Evolutionary conservation across 2,329 filamentous ascomycete genomes (phyloP).

Genomic region (Huntiella decipiens): DNA sequence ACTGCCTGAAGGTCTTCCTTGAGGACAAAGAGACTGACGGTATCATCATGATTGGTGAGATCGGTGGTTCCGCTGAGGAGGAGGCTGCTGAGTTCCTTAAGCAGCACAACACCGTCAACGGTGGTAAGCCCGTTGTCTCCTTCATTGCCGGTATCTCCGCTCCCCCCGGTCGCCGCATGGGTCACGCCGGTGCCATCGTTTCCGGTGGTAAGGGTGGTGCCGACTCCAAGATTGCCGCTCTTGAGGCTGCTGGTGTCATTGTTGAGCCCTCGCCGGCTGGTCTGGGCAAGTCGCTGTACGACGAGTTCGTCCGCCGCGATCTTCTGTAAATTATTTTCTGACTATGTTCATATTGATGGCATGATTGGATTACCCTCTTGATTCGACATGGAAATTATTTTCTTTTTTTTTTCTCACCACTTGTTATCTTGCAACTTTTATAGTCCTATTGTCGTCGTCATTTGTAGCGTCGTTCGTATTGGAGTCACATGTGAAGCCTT

Average conservation of each 20-base stretch:
- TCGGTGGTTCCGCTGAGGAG: conserved; percentile 92
- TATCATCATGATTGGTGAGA: conserved; percentile 99
- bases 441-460: no score
- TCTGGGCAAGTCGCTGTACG: conserved; percentile 83
- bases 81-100: conserved; percentile 93
- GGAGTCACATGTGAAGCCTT: no score
- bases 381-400: conserved; percentile 1
- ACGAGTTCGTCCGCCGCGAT: conserved; percentile 91
- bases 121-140: conserved; percentile 80
- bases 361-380: conserved; percentile 4
- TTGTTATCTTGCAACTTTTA: no score
- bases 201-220: conserved; percentile 94
- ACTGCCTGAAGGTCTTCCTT: conserved; percentile 94
- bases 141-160: conserved; percentile 98
- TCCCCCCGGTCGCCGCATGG: conserved; percentile 91
- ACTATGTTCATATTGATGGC: conserved; percentile 1
- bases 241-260: conserved; percentile 82
- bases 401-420: neutral
- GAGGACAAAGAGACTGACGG: conserved; percentile 92
- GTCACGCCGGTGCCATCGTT: conserved; percentile 95
- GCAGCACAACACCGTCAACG: conserved; percentile 71
- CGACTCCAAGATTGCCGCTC: conserved; percentile 91
- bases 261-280: conserved; percentile 87
- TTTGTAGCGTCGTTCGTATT: neutral
- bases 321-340: conserved; percentile 46